Evolutionary conservation across 768 basidiomycete genomes (phyloP), one percentile per base, ranked within the genome.

Genomic region (Suillus americanus): DNA sequence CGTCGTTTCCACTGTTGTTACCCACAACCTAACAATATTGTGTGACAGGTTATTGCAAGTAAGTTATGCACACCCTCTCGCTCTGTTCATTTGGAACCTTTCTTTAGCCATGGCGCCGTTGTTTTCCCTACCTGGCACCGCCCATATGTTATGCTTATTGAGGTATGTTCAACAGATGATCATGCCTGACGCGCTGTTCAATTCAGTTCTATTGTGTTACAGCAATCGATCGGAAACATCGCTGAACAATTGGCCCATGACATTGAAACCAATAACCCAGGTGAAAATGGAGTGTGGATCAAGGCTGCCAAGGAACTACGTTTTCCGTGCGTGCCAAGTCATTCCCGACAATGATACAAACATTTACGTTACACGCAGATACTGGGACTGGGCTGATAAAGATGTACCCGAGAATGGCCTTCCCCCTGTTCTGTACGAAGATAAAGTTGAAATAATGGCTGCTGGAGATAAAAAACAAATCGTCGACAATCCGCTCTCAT

Each of bases 381-480:
- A 70, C 60, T 75, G 74, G 72, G 72, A 75, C 61, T 75, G 74
- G 73, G 74, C 68, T 2, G 74, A 67, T 30, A 67, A 66, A 13
- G 62, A 53, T 61, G 67, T 72, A 16, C 63, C 65, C 13, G 23
- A 35, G 18, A 57, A 70, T 20, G 72, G 74, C 3, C 50, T 75
- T 7, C 70, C 73, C 8, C 54, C 72, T 40, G 57, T 74, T 5
- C 67, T 73, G 33, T 66, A 65, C 45, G 25, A 57, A 3, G 61
- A 73, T 0, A 62, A 65, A n/a, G n/a, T 73, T 28, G 20, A 50
- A 3, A 59, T 73, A 25, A 18, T 53, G 23, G 55, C 59, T 35
- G 23, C 59, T 9, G 65, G 61, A 23, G 48, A 66, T 23, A 62
- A 68, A 23, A 37, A 23, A 1, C 8, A 66, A 28, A 60, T 5